Evolutionary conservation across 2,329 filamentous ascomycete species (phyloP).

Genomic region (Phaeosphaeriaceae sp.): DNA sequence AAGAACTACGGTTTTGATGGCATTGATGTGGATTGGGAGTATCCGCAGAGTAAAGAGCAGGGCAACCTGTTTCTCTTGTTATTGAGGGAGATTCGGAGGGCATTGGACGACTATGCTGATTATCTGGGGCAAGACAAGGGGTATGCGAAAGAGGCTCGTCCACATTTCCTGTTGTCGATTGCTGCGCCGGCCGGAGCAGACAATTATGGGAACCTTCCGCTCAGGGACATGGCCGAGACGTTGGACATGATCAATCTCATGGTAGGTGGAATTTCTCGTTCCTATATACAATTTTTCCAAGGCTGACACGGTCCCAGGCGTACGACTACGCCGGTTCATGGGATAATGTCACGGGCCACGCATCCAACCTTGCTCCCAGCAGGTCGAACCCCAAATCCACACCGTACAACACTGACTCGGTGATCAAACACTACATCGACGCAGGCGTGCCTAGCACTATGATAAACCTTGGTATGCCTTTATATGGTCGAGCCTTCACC

Average conservation of each 20-base stretch:
- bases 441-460: constrained; percentile 70
- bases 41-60: constrained; percentile 51
- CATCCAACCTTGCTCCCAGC: constrained; percentile 77
- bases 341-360: constrained; percentile 75
- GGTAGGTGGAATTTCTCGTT: constrained; percentile 26
- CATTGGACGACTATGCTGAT: constrained; percentile 50
- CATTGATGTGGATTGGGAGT: constrained; percentile 58
- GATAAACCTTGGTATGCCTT: constrained; percentile 87
- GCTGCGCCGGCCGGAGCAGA: constrained; percentile 54
- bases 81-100: constrained; percentile 47
- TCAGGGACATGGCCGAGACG: constrained; percentile 50
- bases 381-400: constrained; percentile 67
- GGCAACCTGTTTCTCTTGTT: constrained; percentile 50
- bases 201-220: constrained; percentile 52
- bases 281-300: not conserved
- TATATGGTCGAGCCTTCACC: constrained; percentile 87
- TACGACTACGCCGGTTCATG: constrained; percentile 75
- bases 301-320: constrained; percentile 24
- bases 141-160: constrained; percentile 21
- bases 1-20: constrained; percentile 77
- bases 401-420: constrained; percentile 77
- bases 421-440: constrained; percentile 73
- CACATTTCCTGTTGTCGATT: constrained; percentile 54
- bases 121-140: constrained; percentile 32
- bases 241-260: constrained; percentile 61